Percentiles rank a stretch among this genome's conserved stretches.
Evolutionary conservation across 2,329 filamentous ascomycete genomes (phyloP).

Genomic region (Grosmannia clavigera): DNA sequence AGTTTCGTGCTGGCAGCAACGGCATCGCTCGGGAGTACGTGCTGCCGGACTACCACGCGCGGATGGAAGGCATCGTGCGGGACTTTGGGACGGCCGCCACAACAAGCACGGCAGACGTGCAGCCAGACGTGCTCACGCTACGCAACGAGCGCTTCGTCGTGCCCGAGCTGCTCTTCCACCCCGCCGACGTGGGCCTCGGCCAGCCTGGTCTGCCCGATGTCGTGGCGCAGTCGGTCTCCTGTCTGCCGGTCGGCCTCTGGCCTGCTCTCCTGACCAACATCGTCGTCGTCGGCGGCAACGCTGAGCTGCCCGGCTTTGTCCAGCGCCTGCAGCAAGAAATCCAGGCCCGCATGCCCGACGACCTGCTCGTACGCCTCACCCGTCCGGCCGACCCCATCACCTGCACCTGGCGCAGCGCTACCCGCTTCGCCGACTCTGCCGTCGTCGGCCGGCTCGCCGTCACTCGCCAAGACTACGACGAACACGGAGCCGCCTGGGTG

Average conservation of each 20-base stretch:
- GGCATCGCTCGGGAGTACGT: conserved; percentile 82
- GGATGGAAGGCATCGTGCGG: conserved; percentile 53
- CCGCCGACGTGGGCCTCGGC: conserved; percentile 66
- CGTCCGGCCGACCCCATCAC: conserved; percentile 60
- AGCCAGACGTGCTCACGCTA: conserved; percentile 74
- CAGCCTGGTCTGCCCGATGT: conserved; percentile 73
- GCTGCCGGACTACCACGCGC: conserved; percentile 62
- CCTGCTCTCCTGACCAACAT: conserved; percentile 77
- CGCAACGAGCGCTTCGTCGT: conserved; percentile 87
- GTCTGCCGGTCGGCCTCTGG: conserved; percentile 71
- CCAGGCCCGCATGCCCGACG: conserved; percentile 56
- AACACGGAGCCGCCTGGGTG: conserved; percentile 66
- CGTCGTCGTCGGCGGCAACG: conserved; percentile 77
- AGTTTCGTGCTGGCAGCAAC: conserved; percentile 32
- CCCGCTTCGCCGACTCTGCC: conserved; percentile 58
- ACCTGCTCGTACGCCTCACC: conserved; percentile 65
- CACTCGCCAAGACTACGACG: conserved; percentile 84
- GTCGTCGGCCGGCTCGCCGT: conserved; percentile 58
- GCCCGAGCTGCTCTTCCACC: conserved; percentile 81
- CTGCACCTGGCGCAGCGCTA: conserved; percentile 78
- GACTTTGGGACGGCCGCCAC: conserved; percentile 62
- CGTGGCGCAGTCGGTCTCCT: conserved; percentile 65
- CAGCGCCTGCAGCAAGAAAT: conserved; percentile 67
- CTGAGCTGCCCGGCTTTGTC: conserved; percentile 68
- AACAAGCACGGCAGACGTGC: conserved; percentile 21